Evolutionary conservation across 2,329 filamentous ascomycete species (phyloP), one percentile per base, ranked within the genome.

Genomic region (Davidsoniella neocaledoniae): DNA sequence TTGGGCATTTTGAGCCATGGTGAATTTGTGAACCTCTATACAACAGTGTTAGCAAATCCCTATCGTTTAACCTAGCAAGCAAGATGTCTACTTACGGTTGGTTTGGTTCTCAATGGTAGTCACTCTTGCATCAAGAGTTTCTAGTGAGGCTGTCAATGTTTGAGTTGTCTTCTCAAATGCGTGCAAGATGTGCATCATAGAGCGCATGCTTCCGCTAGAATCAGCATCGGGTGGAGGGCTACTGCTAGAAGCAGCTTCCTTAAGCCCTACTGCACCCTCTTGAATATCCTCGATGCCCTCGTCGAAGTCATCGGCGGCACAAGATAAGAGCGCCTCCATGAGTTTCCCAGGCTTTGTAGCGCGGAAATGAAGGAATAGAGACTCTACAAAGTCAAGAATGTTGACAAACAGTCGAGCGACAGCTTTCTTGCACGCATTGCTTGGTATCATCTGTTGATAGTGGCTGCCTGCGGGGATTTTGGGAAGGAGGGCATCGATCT

Each of bases 111-210:
- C 50, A 4, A 52, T 26, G n/a, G 46, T 41, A 12, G 42, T 41
- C 14, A 52, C 37, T 16, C 50, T 33, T 23, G 16, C 33, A n/a
- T 52, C 50, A n/a, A 52, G 41, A 14, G 46, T 52, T 19, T 52
- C 46, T 3, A 52, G 42, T 1, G 50, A 45, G 16, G 50, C 50
- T 16, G 46, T 48, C 6, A 52, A 29, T n/a, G 40, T 23, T 33
- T 72, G 64, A 61, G 70, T 0, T 62, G 68, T 1, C 60, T 72
- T 0, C 60, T 72, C 1, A 71, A 72, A 52, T 61, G 69, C 14
- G 68, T 71, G 0, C 66, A 72, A 43, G 66, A 72, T 48, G 61
- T 74, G 0, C 62, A 21, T n/a, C 33, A 41, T 19, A 19, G 5
- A 23, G 12, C 23, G 25, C 21, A 16, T 19, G 16, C 19, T 14